These are phyloP conservation scores for Trifolium pratense DNA, from an alignment of 306 rosid genomes.

Conservation along the genomic window DNA sequence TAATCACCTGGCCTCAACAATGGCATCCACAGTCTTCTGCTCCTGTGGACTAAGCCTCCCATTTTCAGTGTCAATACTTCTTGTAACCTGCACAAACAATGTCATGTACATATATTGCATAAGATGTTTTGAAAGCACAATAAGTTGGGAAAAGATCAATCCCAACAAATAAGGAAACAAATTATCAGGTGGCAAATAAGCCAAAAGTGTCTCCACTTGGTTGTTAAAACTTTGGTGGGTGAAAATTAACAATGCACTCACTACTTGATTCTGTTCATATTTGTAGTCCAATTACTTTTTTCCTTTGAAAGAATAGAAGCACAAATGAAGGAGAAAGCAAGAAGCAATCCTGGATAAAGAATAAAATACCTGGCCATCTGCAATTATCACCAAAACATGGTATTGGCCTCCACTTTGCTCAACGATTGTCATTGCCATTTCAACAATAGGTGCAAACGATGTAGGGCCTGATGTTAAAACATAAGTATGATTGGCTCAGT, in stretches of 20 bases:
- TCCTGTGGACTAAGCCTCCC: slow-evolving; percentile 91
- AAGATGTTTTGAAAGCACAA: slow-evolving; percentile 23
- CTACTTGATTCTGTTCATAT: background rate
- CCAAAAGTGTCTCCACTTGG: too few relatives aligned
- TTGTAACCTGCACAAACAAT: slow-evolving; percentile 72
- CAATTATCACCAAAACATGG: slow-evolving; percentile 69
- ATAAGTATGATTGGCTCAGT: slow-evolving; percentile 13
- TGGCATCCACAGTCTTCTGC: slow-evolving; percentile 85
- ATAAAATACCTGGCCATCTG: slow-evolving; percentile 91
- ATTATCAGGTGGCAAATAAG: slow-evolving; percentile 5
- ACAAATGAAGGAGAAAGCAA: slow-evolving; percentile 7
- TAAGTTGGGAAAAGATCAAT: background rate
- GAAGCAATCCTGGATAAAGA: slow-evolving; percentile 21
- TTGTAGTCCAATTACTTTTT: background rate
- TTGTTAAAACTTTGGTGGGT: too few relatives aligned
- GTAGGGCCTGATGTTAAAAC: slow-evolving; percentile 76
- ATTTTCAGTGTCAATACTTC: slow-evolving; percentile 81
- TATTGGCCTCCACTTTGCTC: slow-evolving; percentile 92
- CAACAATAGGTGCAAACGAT: slow-evolving; percentile 89
- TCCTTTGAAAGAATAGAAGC: background rate
- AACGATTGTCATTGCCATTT: slow-evolving; percentile 94
- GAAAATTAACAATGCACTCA: background rate
- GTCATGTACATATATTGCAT: background rate
- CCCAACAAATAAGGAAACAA: slow-evolving; percentile 14
- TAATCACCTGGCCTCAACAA: slow-evolving; percentile 90